phyloP scores from a whole-genome alignment of 306 rosid species.

The Sphenostylis stenocarpa region DNA sequence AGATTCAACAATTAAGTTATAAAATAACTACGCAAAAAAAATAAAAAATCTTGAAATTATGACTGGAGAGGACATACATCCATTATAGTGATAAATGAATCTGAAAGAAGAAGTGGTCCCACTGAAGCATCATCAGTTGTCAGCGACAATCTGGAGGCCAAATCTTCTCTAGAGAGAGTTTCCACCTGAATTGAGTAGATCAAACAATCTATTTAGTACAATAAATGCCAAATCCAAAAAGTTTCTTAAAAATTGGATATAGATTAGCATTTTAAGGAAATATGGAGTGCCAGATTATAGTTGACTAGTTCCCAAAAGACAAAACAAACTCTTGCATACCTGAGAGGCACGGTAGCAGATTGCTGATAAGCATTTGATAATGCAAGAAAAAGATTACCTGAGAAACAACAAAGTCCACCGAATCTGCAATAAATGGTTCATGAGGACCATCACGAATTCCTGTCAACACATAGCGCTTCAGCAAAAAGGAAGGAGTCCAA shows the following conservation, averaged over 20 bases:
- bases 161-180: constrained; percentile 86
- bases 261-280: constrained; percentile 18
- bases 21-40: constrained; percentile 2
- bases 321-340: constrained; percentile 8
- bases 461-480: constrained; percentile 91
- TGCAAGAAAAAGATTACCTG: constrained; percentile 65
- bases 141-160: constrained; percentile 93
- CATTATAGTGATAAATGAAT: constrained; percentile 83
- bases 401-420: constrained; percentile 97
- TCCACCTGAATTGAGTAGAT: constrained; percentile 65
- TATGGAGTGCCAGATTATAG: neutral
- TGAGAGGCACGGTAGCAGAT: constrained; percentile 11
- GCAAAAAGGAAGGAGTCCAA: constrained; percentile 98
- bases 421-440: constrained; percentile 99
- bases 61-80: constrained; percentile 75
- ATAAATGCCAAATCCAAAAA: neutral
- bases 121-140: constrained; percentile 83
- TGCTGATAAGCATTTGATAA: constrained; percentile 23
- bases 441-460: constrained; percentile 99
- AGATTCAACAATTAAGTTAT: neutral
- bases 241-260: neutral
- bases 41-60: neutral
- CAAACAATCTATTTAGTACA: constrained; percentile 10
- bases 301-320: neutral
- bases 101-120: constrained; percentile 86